Evolutionary conservation across 495 filamentous ascomycete genomes (phyloP).

Genomic region (Oidiodendron maius): DNA sequence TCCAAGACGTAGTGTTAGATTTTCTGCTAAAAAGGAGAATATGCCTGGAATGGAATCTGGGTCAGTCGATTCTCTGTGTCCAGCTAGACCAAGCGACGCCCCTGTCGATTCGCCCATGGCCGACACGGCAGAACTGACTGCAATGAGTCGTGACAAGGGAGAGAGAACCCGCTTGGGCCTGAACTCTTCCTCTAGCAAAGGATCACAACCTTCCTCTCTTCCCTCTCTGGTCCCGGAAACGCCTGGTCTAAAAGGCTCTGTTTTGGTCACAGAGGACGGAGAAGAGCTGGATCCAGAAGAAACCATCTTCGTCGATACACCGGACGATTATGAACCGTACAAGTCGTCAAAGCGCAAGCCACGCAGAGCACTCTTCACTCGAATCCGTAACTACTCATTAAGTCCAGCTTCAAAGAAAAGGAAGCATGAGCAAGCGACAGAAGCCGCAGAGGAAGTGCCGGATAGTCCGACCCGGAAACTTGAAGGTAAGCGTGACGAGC

Average conservation of each 20-base stretch:
- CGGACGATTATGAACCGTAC: conserved; percentile 5
- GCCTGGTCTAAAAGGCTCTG: conserved; percentile 6
- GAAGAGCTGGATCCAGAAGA: conserved; percentile 11
- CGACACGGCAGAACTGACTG: not conserved
- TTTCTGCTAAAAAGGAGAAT: conserved; percentile 8
- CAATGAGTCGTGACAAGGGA: not conserved
- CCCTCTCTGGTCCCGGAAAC: conserved; percentile 20
- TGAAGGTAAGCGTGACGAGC: not conserved
- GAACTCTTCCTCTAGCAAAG: not conserved
- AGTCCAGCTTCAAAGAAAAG: conserved; percentile 22
- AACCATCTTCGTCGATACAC: conserved; percentile 19
- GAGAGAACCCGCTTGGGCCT: not conserved
- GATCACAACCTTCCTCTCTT: conserved; percentile 8
- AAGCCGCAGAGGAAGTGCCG: conserved; percentile 12
- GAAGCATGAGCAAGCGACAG: conserved; percentile 14
- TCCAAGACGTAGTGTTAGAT: not conserved
- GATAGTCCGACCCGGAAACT: conserved; percentile 11
- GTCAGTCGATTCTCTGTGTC: not conserved
- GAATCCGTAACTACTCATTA: conserved; percentile 1
- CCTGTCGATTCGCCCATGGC: not conserved
- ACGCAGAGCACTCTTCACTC: conserved; percentile 1
- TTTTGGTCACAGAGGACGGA: conserved; percentile 1
- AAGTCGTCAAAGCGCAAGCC: not conserved
- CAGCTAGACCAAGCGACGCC: not conserved
- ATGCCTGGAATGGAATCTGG: not conserved